These are phyloP conservation scores for Helenozyma rhizophorensis DNA, from an alignment of 805 yeast species.

Conservation along the genomic window DNA sequence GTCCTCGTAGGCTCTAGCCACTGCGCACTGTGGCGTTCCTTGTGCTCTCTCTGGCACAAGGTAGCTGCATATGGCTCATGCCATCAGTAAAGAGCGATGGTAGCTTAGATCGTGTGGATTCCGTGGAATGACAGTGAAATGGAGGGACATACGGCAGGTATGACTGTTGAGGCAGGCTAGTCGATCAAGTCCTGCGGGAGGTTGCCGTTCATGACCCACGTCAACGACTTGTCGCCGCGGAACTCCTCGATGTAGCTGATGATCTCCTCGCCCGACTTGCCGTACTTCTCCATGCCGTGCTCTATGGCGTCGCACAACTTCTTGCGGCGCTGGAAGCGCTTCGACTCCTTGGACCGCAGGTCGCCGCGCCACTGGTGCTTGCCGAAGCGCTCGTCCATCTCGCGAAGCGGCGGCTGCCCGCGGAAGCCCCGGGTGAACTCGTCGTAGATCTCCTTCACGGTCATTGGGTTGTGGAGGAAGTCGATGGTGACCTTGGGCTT, in stretches of 20 bases:
- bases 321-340: slow-evolving; percentile 40
- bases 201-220: slow-evolving; percentile 47
- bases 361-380: slow-evolving; percentile 45
- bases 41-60: too few relatives aligned
- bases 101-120: too few relatives aligned
- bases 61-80: too few relatives aligned
- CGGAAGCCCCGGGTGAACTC: slow-evolving; percentile 42
- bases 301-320: slow-evolving; percentile 42
- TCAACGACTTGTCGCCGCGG: slow-evolving; percentile 38
- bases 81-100: too few relatives aligned
- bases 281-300: slow-evolving; percentile 36
- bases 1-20: too few relatives aligned
- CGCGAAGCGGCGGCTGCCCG: slow-evolving; percentile 40
- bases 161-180: too few relatives aligned
- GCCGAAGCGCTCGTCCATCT: slow-evolving; percentile 40
- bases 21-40: too few relatives aligned
- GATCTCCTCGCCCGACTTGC: slow-evolving; percentile 37
- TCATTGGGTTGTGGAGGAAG: slow-evolving; percentile 42
- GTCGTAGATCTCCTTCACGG: slow-evolving; percentile 41
- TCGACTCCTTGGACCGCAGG: slow-evolving; percentile 40
- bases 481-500: slow-evolving; percentile 36
- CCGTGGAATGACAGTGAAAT: too few relatives aligned
- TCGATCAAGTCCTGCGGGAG: slow-evolving; percentile 30
- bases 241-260: slow-evolving; percentile 38
- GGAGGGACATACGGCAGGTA: too few relatives aligned